phyloP scores from a whole-genome alignment of 257 asterid genomes.

The Misopates orontium region DNA sequence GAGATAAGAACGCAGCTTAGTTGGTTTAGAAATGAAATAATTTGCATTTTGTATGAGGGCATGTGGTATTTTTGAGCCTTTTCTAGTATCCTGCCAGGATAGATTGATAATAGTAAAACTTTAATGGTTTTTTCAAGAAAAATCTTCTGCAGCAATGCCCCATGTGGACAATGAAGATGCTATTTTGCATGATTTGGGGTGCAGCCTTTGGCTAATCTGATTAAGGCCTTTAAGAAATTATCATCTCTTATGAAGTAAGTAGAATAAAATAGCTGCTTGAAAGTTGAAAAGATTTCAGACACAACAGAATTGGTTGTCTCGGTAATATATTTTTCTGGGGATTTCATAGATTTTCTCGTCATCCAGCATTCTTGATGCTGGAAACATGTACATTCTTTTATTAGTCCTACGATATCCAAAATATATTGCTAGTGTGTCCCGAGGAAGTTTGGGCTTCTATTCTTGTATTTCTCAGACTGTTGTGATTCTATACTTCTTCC shows the following conservation, averaged over 20 bases:
- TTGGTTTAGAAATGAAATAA: not conserved
- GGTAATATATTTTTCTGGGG: conserved; percentile 14
- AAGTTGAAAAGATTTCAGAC: not conserved
- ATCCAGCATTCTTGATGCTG: not conserved
- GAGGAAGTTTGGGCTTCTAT: not conserved
- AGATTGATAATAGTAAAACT: not conserved
- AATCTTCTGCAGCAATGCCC: conserved; percentile 4
- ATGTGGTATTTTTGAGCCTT: conserved; percentile 6
- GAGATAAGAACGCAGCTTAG: conserved; percentile 14
- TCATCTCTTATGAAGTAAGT: not conserved
- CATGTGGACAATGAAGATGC: not conserved
- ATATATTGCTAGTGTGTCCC: conserved; percentile 11
- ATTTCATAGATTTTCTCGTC: not conserved
- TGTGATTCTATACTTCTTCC: conserved; percentile 19
- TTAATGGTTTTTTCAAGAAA: not conserved
- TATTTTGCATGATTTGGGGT: conserved; percentile 15
- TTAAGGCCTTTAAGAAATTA: not conserved
- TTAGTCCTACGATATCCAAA: not conserved
- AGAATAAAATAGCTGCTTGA: conserved; percentile 2
- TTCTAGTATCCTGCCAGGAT: not conserved
- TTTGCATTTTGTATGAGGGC: not conserved
- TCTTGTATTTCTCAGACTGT: conserved; percentile 15
- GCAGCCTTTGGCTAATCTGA: conserved; percentile 10
- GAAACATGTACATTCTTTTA: not conserved
- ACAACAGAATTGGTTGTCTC: not conserved